phyloP scores from a whole-genome alignment of 257 asterid genomes.

The Solanum arcanum region DNA sequence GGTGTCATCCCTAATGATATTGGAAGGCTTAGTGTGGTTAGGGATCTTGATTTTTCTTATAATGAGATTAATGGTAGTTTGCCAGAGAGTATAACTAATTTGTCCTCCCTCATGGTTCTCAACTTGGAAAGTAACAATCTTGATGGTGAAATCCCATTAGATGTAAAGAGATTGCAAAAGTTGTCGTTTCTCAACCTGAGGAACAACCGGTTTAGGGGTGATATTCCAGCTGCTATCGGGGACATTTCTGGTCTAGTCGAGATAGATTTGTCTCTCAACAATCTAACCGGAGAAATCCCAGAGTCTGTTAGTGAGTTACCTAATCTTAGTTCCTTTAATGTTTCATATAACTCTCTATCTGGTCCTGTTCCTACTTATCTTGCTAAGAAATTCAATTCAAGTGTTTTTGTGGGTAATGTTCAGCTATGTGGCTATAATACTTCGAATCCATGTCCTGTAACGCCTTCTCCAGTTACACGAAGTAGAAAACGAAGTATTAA shows the following conservation, averaged over 20 bases:
- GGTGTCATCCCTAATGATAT: slow-evolving; percentile 35
- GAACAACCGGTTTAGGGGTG: slow-evolving; percentile 36
- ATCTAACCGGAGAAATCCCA: slow-evolving; percentile 66
- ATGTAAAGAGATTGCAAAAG: slow-evolving; percentile 13
- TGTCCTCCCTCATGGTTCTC: slow-evolving; percentile 17
- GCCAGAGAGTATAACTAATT: slow-evolving; percentile 28
- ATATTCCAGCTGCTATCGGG: slow-evolving; percentile 36
- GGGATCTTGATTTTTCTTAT: slow-evolving; percentile 34
- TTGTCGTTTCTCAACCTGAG: slow-evolving; percentile 46
- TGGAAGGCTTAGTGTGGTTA: slow-evolving; percentile 32
- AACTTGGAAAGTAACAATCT: slow-evolving; percentile 23
- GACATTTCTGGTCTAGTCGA: slow-evolving; percentile 34
- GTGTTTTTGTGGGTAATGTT: slow-evolving; percentile 58
- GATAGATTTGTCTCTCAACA: slow-evolving; percentile 57
- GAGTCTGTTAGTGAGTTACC: slow-evolving; percentile 44
- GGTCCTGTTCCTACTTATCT: slow-evolving; percentile 62
- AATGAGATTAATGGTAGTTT: slow-evolving; percentile 54
- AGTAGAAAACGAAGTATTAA: slow-evolving; percentile 41
- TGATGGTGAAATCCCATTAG: slow-evolving; percentile 8
- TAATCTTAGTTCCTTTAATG: slow-evolving; percentile 48
- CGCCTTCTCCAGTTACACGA: slow-evolving; percentile 13
- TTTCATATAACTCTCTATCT: slow-evolving; percentile 69
- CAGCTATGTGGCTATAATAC: slow-evolving; percentile 60
- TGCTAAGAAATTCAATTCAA: slow-evolving; percentile 48
- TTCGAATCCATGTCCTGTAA: slow-evolving; percentile 34